These are phyloP conservation scores for Trypanosoma avium DNA, from an alignment of 208 protist species.

Conservation along the genomic window DNA sequence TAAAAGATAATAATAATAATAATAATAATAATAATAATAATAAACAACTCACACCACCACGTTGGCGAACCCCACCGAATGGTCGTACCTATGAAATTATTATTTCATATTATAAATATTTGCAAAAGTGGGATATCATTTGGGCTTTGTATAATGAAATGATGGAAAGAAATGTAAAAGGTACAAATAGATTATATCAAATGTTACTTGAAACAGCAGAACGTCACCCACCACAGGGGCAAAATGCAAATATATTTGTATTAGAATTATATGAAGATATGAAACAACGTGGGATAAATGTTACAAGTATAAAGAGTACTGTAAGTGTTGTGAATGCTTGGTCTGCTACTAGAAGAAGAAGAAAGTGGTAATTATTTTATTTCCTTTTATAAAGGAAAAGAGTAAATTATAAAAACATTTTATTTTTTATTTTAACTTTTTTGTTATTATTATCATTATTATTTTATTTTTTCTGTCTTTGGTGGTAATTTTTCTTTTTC, in stretches of 20 bases:
- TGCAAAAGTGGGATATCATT: constrained; percentile 67
- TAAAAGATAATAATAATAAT: neutral
- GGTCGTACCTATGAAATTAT: constrained; percentile 78
- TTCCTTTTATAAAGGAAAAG: too few species aligned
- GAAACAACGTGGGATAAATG: constrained; percentile 45
- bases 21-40: neutral
- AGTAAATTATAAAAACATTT: neutral
- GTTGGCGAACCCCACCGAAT: constrained; percentile 55
- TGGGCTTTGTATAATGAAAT: constrained; percentile 79
- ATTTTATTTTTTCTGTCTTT: neutral
- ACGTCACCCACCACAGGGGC: constrained; percentile 37
- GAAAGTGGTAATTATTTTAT: constrained; percentile 30
- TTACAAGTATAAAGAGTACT: constrained; percentile 45
- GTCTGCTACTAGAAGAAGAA: constrained; percentile 42
- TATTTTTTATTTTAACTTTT: neutral
- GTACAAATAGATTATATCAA: constrained; percentile 62
- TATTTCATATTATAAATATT: constrained; percentile 50
- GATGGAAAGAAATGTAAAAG: constrained; percentile 32
- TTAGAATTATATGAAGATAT: constrained; percentile 69
- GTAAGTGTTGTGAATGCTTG: constrained; percentile 77
- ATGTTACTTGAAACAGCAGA: constrained; percentile 46
- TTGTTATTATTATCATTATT: neutral
- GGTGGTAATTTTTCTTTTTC: neutral
- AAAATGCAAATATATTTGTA: constrained; percentile 39
- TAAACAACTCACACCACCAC: constrained; percentile 28